These are phyloP conservation scores for Cladosporium sp. DNA, from an alignment of 2,329 filamentous ascomycete species.

Conservation along the genomic window DNA sequence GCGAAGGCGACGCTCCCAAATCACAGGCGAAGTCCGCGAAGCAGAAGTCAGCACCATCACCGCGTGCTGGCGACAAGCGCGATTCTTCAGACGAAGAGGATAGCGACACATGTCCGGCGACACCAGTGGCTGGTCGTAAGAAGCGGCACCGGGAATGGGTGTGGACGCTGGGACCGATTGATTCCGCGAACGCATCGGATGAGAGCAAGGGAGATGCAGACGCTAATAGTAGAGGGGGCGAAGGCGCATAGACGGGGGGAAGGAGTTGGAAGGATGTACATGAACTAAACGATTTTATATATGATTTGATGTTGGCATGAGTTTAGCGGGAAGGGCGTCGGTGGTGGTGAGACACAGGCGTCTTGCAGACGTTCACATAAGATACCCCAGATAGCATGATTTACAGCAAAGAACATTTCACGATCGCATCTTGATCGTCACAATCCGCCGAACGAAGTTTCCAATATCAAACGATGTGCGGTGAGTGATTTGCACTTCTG, in stretches of 20 bases:
- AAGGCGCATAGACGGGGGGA: not conserved
- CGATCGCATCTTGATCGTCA: too few relatives aligned
- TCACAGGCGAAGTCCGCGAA: conserved; percentile 1
- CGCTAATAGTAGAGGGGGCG: conserved; percentile 1
- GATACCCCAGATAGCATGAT: conserved; percentile 8
- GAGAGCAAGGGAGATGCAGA: not conserved
- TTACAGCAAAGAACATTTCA: not conserved
- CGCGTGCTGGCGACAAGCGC: conserved; percentile 37
- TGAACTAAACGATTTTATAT: not conserved
- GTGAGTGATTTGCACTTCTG: too few relatives aligned
- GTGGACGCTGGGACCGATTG: conserved; percentile 50
- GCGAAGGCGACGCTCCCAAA: conserved; percentile 9
- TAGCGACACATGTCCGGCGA: conserved; percentile 46
- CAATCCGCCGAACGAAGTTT: too few relatives aligned
- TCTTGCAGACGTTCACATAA: not conserved
- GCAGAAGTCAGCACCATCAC: conserved; percentile 5
- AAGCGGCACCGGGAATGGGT: conserved; percentile 54
- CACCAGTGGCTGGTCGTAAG: conserved; percentile 49
- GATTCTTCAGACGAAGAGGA: conserved; percentile 48
- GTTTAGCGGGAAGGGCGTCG: not conserved
- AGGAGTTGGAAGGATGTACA: too few relatives aligned
- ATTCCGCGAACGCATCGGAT: not conserved
- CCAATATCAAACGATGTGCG: too few relatives aligned
- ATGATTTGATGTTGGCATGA: conserved; percentile 5
- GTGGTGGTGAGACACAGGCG: not conserved